Base-by-base conservation (phyloP, 371 early-diverging fungal genomes). In the Rhizomucor pusillus region DNA sequence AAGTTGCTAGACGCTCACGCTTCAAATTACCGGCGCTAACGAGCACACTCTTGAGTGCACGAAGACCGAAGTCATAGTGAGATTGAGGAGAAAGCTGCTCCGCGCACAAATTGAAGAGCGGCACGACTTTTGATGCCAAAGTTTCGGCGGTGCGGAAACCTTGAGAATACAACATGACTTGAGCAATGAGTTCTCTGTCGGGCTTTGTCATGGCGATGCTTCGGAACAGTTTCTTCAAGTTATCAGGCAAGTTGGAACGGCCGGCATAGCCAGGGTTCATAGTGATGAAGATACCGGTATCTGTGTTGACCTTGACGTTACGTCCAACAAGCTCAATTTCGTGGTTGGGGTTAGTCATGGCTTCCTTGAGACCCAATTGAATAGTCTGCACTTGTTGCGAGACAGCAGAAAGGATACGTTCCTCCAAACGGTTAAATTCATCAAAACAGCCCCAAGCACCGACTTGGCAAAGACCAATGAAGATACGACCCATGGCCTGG, bases 241-340 rank as follows among this genome's bases (percentile, higher is more conserved):
- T 98, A 67, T 97, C 98, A 1, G 99, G 99, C 53, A 99, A 77
- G 62, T 97, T 94, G 57, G 95, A 95, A 41, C 99, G 90, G 16
- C 99, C 99, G 34, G 96, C 95, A 77, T 99, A 99, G 19, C 98
- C 99, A 39, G 99, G 97, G 73, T 99, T 99, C 98, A 99, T 98
- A 35, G 99, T 99, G 61, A 99, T 96, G 68, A 99, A 99, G 62
- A 99, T 93, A 62, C 96, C 87, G 0, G 98, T 99, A 65, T 92
- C 89, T 5, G 81, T 74, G 61, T 94, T 87, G 25, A 98, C 90
- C 40, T 74, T 84, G 19, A 98, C 86, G 40, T 75, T 82, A 75
- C 94, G 91, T 56, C 90, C 92, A 14, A 98, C 90, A 35, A 99
- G 72, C 65, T 98, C 99, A 48, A 98, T 89, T 61, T 94, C 94